A percentile compares a stretch with the other conserved stretches of the same genome.
phyloP scores from a whole-genome alignment of 495 filamentous ascomycete genomes.

The Ramalina intermedia region DNA sequence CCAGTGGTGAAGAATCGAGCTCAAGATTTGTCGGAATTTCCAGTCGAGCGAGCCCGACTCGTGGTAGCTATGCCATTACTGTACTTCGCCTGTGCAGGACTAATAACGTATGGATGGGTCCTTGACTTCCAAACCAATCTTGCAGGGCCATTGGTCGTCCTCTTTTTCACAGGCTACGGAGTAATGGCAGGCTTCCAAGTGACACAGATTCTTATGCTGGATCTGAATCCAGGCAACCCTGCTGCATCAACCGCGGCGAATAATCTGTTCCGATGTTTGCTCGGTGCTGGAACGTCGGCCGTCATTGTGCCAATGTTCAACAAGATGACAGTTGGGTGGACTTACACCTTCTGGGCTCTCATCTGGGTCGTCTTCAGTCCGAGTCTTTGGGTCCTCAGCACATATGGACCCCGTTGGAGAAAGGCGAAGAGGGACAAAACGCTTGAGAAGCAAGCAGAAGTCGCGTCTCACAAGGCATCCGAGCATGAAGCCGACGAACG shows the following conservation, averaged over 20 bases:
- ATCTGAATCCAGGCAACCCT: constrained; percentile 46
- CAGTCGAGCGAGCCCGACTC: constrained; percentile 35
- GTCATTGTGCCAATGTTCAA: constrained; percentile 51
- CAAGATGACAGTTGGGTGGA: constrained; percentile 52
- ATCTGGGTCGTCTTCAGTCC: constrained; percentile 40
- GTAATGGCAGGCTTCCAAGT: constrained; percentile 22
- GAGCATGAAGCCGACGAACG: no score
- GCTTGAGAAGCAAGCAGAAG: not conserved
- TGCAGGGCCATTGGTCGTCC: constrained; percentile 22
- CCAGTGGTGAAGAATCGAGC: constrained; percentile 4
- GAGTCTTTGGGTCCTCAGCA: constrained; percentile 31
- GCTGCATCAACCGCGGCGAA: constrained; percentile 55
- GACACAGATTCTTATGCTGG: constrained; percentile 40
- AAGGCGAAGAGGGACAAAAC: constrained; percentile 22
- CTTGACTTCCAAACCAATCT: constrained; percentile 22
- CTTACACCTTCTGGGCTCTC: constrained; percentile 49
- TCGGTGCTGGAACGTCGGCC: constrained; percentile 53
- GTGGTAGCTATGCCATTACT: constrained; percentile 25
- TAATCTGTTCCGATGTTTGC: constrained; percentile 51
- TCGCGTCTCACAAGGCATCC: no score
- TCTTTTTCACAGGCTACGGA: constrained; percentile 23
- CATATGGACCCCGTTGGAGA: constrained; percentile 33
- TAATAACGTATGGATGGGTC: constrained; percentile 38
- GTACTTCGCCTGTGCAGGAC: constrained; percentile 20
- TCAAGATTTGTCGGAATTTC: constrained; percentile 27